Evolutionary conservation across 257 asterid species (phyloP).

Genomic region (Fraxinus anomala): DNA sequence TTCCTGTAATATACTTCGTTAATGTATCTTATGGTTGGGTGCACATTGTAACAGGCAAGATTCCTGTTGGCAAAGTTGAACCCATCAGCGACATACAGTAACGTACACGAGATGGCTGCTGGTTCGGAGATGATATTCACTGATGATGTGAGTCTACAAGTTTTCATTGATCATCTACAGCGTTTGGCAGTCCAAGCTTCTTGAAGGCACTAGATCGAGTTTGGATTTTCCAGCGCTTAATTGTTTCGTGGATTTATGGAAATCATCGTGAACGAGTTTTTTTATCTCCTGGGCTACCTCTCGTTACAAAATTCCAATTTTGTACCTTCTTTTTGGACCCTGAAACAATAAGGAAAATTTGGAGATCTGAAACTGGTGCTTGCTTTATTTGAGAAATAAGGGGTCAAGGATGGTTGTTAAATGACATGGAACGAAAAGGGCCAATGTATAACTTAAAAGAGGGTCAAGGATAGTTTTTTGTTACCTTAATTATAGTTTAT

Average conservation of each 20-base stretch:
- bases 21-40: slow-evolving; percentile 3
- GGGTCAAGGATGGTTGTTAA: slow-evolving; percentile 35
- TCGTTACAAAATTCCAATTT: slow-evolving; percentile 20
- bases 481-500: not conserved
- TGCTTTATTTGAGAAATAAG: slow-evolving; percentile 26
- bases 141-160: slow-evolving; percentile 92
- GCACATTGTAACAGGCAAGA: slow-evolving; percentile 70
- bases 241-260: slow-evolving; percentile 18
- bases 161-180: slow-evolving; percentile 91
- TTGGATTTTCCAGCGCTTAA: not conserved
- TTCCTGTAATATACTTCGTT: not conserved
- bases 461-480: slow-evolving; percentile 9
- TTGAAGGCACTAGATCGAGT: slow-evolving; percentile 27
- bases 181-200: slow-evolving; percentile 93
- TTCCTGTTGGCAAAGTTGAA: slow-evolving; percentile 92
- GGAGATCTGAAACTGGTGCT: slow-evolving; percentile 25
- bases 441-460: slow-evolving; percentile 40
- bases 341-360: slow-evolving; percentile 27
- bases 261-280: slow-evolving; percentile 17
- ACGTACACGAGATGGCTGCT: slow-evolving; percentile 76
- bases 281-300: slow-evolving; percentile 20
- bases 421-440: slow-evolving; percentile 26
- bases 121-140: slow-evolving; percentile 93
- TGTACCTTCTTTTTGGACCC: slow-evolving; percentile 24
- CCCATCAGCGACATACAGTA: slow-evolving; percentile 92